A percentile compares a stretch with the other conserved stretches of the same genome.
Evolutionary conservation across 2,329 filamentous ascomycete genomes (phyloP).

Genomic region (Talaromyces verruculosus): DNA sequence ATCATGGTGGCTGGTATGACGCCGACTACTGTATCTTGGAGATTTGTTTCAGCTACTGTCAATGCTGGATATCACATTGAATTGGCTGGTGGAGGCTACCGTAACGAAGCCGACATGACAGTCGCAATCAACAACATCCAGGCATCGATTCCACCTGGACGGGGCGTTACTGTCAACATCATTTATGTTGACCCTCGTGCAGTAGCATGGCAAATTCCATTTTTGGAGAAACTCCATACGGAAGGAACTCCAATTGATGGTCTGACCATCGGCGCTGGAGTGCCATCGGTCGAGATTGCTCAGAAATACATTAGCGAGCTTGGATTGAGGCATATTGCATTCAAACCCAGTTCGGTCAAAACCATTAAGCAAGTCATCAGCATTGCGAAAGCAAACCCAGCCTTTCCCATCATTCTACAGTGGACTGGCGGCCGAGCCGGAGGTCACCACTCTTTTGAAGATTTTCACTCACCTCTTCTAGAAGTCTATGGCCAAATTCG

Average conservation of each 20-base stretch:
- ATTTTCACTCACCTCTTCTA: constrained; percentile 87
- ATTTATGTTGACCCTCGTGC: constrained; percentile 88
- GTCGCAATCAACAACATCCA: constrained; percentile 81
- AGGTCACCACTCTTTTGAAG: constrained; percentile 91
- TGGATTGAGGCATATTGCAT: constrained; percentile 85
- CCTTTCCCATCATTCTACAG: constrained; percentile 87
- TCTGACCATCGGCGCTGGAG: constrained; percentile 89
- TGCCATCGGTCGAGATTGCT: constrained; percentile 88
- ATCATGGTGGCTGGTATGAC: constrained; percentile 95
- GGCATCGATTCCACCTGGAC: constrained; percentile 77
- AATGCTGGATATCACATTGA: constrained; percentile 94
- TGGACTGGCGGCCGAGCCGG: constrained; percentile 94
- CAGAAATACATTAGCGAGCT: constrained; percentile 92
- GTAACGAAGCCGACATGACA: constrained; percentile 73
- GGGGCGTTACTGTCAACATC: constrained; percentile 83
- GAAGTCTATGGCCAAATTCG: constrained; percentile 88
- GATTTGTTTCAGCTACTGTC: constrained; percentile 88
- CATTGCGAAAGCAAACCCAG: constrained; percentile 86
- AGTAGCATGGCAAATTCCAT: constrained; percentile 89
- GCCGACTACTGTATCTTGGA: constrained; percentile 81
- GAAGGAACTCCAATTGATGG: constrained; percentile 90
- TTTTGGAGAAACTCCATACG: constrained; percentile 73
- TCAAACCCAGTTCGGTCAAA: constrained; percentile 88
- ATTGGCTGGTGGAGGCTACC: constrained; percentile 85
- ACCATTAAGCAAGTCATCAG: constrained; percentile 87